These are phyloP conservation scores for Candida alai DNA, from an alignment of 805 yeast genomes.

Conservation along the genomic window DNA sequence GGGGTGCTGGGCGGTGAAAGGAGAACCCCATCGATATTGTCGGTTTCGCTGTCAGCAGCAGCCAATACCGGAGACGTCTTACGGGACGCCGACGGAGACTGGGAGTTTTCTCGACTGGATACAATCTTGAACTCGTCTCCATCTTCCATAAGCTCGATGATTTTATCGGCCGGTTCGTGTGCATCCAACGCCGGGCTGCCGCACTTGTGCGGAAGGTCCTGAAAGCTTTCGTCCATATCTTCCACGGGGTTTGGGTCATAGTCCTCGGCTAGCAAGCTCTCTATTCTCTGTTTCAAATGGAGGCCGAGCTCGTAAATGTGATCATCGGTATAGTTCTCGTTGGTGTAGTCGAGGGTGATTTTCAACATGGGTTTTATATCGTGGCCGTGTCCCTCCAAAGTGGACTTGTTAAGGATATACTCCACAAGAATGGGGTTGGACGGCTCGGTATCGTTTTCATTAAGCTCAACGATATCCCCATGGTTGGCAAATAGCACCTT, in stretches of 20 bases:
- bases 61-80: too few relatives aligned
- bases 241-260: conserved; percentile 12
- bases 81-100: conserved; percentile 8
- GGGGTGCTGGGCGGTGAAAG: background rate
- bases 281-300: conserved; percentile 25
- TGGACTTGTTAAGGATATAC: conserved; percentile 33
- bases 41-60: background rate
- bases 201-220: conserved; percentile 2
- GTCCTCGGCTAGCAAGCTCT: conserved; percentile 21
- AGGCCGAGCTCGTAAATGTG: conserved; percentile 29
- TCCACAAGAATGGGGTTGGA: conserved; percentile 40
- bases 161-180: conserved; percentile 10
- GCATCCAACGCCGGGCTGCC: conserved; percentile 3
- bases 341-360: conserved; percentile 31
- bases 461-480: conserved; percentile 27
- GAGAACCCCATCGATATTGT: conserved; percentile 1
- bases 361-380: conserved; percentile 36
- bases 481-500: conserved; percentile 33
- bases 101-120: conserved; percentile 7
- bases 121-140: conserved; percentile 13
- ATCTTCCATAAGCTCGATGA: conserved; percentile 28
- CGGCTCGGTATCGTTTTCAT: conserved; percentile 29
- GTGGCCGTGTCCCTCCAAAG: conserved; percentile 13
- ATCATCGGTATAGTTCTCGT: conserved; percentile 26
- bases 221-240: background rate